Evolutionary conservation across 306 rosid species (phyloP).

Genomic region (Sphenostylis stenocarpa): DNA sequence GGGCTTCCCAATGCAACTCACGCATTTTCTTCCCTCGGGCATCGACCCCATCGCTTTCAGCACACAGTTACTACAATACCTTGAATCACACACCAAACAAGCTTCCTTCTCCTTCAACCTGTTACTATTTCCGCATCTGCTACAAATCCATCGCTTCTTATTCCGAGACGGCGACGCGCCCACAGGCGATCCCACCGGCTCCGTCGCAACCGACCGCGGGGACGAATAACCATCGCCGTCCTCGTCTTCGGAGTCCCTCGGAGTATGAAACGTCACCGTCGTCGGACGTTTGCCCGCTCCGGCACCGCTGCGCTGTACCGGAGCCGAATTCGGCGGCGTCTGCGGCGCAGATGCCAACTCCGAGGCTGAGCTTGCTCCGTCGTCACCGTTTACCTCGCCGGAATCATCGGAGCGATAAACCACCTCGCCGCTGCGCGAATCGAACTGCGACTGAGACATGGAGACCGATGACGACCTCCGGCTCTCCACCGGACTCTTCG

Average conservation of each 20-base stretch:
- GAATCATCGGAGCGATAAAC: constrained; percentile 42
- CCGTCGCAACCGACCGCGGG: constrained; percentile 62
- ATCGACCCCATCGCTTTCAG: constrained; percentile 94
- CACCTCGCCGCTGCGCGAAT: constrained; percentile 47
- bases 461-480: constrained; percentile 60
- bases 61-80: constrained; percentile 73
- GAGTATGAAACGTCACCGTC: constrained; percentile 61
- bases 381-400: constrained; percentile 30
- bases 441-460: constrained; percentile 39
- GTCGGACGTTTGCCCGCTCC: constrained; percentile 47
- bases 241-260: constrained; percentile 61
- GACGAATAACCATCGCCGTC: constrained; percentile 54
- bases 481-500: constrained; percentile 50
- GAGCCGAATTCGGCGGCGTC: constrained; percentile 27
- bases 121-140: constrained; percentile 70
- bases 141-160: constrained; percentile 59
- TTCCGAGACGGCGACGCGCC: not conserved
- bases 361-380: constrained; percentile 36
- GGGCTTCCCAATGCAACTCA: constrained; percentile 75
- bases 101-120: constrained; percentile 79
- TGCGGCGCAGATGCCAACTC: constrained; percentile 9
- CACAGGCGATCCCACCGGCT: constrained; percentile 54
- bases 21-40: constrained; percentile 94
- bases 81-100: constrained; percentile 77
- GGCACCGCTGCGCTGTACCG: not conserved